These are phyloP conservation scores for Chara braunii DNA, from an alignment of 139 green algal species.

Conservation along the genomic window DNA sequence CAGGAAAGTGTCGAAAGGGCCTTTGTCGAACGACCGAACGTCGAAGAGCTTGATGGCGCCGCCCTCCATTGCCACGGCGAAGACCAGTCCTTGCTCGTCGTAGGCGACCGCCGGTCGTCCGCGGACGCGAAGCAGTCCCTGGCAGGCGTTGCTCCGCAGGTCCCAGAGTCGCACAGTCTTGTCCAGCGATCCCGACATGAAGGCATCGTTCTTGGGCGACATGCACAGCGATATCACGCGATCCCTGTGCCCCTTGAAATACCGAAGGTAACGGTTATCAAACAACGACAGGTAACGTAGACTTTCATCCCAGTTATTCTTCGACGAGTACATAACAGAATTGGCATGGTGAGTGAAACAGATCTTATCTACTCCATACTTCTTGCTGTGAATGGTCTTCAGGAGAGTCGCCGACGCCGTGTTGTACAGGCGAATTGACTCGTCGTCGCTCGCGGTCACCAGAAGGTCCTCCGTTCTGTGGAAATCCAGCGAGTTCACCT, in stretches of 20 bases:
- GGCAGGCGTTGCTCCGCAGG: slow-evolving; percentile 62
- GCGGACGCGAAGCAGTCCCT: slow-evolving; percentile 44
- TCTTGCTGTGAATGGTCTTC: slow-evolving; percentile 61
- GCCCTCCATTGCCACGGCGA: slow-evolving; percentile 60
- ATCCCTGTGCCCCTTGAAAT: slow-evolving; percentile 72
- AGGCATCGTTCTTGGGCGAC: slow-evolving; percentile 69
- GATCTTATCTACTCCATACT: slow-evolving; percentile 73
- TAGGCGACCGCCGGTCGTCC: slow-evolving; percentile 22
- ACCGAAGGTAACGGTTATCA: slow-evolving; percentile 73
- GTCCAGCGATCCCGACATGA: slow-evolving; percentile 64
- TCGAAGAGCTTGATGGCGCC: slow-evolving; percentile 68
- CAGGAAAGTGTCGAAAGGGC: slow-evolving; percentile 76
- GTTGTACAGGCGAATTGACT: slow-evolving; percentile 75
- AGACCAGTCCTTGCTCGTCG: slow-evolving; percentile 73
- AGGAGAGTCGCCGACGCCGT: slow-evolving; percentile 47
- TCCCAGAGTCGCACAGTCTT: slow-evolving; percentile 81
- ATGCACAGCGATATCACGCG: slow-evolving; percentile 67
- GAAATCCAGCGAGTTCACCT: slow-evolving; percentile 81
- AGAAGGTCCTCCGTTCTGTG: slow-evolving; percentile 75
- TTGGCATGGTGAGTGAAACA: slow-evolving; percentile 67
- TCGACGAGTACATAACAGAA: slow-evolving; percentile 67
- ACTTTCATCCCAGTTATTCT: slow-evolving; percentile 56
- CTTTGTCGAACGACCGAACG: slow-evolving; percentile 60
- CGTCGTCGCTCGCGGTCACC: slow-evolving; percentile 70
- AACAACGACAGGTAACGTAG: slow-evolving; percentile 76